Conservation (phyloP, 257 asterid species). For the Solanum appendiculatum region DNA sequence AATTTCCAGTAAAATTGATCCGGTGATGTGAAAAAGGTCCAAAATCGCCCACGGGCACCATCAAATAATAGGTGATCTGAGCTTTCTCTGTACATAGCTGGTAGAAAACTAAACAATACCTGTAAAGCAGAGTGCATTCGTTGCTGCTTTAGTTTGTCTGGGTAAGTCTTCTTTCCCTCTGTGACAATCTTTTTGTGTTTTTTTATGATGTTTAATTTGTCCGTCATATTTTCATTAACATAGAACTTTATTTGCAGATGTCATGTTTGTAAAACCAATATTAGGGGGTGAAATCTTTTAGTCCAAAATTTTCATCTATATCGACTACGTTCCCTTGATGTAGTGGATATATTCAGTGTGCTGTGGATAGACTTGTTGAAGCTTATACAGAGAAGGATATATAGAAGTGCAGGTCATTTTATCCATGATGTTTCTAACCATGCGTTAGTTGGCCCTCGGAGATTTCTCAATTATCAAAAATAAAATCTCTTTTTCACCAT, state of each 20-base stretch:
- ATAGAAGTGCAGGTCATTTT: not conserved
- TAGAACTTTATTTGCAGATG: slow-evolving; percentile 1
- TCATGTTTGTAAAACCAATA: not conserved
- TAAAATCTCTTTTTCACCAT: not conserved
- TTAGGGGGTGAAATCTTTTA: not conserved
- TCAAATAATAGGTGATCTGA: not conserved
- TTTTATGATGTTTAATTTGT: not conserved
- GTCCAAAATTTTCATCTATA: not conserved
- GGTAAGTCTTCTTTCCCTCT: not conserved
- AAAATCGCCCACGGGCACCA: not conserved
- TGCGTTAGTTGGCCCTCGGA: not conserved
- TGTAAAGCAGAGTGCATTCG: not conserved
- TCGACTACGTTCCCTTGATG: not conserved
- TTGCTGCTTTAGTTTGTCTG: not conserved
- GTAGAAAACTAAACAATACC: not conserved
- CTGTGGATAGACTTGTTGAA: not conserved
- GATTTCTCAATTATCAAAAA: not conserved
- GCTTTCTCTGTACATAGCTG: not conserved
- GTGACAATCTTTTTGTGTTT: not conserved
- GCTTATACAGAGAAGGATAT: not conserved
- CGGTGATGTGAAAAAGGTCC: not conserved
- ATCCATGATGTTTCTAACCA: not conserved
- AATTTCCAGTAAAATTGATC: not conserved
- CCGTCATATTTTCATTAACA: not conserved
- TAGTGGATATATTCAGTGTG: not conserved